A percentile compares a stretch with the other conserved stretches of the same genome.
Conservation (phyloP, 1,139 yeast species). For the Candida sp. region DNA sequence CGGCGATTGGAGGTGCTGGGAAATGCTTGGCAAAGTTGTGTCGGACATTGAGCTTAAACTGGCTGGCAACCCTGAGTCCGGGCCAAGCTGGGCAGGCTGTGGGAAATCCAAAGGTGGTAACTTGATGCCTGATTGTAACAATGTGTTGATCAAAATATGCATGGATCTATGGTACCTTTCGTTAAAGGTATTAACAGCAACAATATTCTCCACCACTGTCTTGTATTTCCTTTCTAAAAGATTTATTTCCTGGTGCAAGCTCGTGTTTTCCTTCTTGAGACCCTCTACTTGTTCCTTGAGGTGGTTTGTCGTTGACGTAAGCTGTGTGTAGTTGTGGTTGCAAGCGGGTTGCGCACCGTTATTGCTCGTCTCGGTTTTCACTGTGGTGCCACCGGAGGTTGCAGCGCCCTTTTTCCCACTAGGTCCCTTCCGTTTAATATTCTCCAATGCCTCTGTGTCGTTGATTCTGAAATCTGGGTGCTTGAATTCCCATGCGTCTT, state of each 20-base stretch:
- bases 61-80: slow-evolving; percentile 9
- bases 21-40: slow-evolving; percentile 12
- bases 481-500: slow-evolving; percentile 92
- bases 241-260: slow-evolving; percentile 46
- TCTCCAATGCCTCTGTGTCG: slow-evolving; percentile 73
- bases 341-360: slow-evolving; percentile 6
- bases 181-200: slow-evolving; percentile 57
- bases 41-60: slow-evolving; percentile 1
- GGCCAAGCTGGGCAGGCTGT: slow-evolving; percentile 30
- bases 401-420: slow-evolving; percentile 41
- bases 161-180: slow-evolving; percentile 61
- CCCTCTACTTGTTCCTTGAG: slow-evolving; percentile 50
- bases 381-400: slow-evolving; percentile 2
- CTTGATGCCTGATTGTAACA: slow-evolving; percentile 64
- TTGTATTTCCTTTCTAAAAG: slow-evolving; percentile 61
- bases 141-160: slow-evolving; percentile 48
- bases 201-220: slow-evolving; percentile 63
- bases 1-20: slow-evolving; percentile 12
- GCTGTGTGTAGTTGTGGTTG: slow-evolving; percentile 14
- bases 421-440: slow-evolving; percentile 83
- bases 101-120: slow-evolving; percentile 69
- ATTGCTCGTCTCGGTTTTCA: slow-evolving; percentile 5
- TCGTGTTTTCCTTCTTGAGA: slow-evolving; percentile 44
- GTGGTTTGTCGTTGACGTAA: slow-evolving; percentile 13
- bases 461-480: slow-evolving; percentile 86